Percentiles rank a stretch among this genome's conserved stretches.
Evolutionary conservation across 2,329 filamentous ascomycete genomes (phyloP).

Genomic region (Ceratocystis cubensis): DNA sequence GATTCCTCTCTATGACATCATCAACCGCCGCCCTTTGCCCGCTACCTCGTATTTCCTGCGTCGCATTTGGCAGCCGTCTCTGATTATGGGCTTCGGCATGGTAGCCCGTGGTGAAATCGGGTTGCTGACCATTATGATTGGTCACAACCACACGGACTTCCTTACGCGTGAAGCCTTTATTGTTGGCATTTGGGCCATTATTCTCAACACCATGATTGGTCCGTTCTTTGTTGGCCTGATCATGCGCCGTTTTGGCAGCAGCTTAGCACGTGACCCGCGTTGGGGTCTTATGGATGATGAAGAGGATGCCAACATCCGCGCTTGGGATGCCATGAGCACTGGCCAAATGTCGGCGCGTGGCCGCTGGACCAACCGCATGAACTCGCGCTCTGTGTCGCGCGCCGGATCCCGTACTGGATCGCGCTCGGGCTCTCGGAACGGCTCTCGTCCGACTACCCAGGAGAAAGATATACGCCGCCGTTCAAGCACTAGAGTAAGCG

Average conservation of each 20-base stretch:
- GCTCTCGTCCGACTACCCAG: background rate
- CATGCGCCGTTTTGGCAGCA: constrained; percentile 25
- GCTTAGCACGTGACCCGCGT: constrained; percentile 12
- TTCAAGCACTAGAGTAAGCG: background rate
- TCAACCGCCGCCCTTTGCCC: constrained; percentile 12
- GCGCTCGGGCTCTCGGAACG: background rate
- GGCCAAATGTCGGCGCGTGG: background rate
- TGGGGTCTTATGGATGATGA: constrained; percentile 17
- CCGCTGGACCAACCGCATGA: constrained; percentile 19
- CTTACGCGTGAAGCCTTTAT: constrained; percentile 43
- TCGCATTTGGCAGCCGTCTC: constrained; percentile 36
- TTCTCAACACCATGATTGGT: constrained; percentile 43
- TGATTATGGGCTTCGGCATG: constrained; percentile 46
- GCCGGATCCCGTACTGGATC: constrained; percentile 2
- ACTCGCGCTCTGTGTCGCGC: constrained; percentile 16
- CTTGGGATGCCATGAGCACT: constrained; percentile 15
- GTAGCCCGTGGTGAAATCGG: constrained; percentile 49
- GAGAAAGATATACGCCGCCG: background rate
- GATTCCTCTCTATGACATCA: constrained; percentile 28
- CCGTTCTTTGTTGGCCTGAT: constrained; percentile 40
- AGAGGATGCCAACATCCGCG: constrained; percentile 2
- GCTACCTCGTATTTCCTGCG: constrained; percentile 11
- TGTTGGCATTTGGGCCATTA: constrained; percentile 43
- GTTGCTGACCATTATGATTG: constrained; percentile 37
- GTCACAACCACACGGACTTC: constrained; percentile 30